These are phyloP conservation scores for Copromyces sp. DNA, from an alignment of 495 filamentous ascomycete species.

Conservation along the genomic window DNA sequence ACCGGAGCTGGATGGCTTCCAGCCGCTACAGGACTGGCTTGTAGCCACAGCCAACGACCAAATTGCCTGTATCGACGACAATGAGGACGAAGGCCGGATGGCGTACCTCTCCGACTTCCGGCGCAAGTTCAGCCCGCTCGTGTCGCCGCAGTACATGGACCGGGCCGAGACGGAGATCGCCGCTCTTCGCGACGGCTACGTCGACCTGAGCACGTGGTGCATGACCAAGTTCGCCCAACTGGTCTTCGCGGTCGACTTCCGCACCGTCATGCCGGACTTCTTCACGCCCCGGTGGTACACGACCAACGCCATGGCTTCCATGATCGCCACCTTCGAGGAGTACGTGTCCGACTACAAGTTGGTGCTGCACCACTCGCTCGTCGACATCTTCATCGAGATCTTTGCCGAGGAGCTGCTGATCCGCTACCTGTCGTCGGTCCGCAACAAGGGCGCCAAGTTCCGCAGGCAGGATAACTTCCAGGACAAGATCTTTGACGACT, in stretches of 20 bases:
- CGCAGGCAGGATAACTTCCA: conserved; percentile 70
- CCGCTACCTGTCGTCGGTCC: conserved; percentile 72
- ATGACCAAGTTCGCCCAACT: conserved; percentile 72
- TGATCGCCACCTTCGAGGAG: conserved; percentile 86
- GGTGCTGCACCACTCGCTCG: conserved; percentile 72
- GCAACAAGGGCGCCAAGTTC: conserved; percentile 88
- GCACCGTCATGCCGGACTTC: conserved; percentile 68
- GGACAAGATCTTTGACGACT: conserved; percentile 83
- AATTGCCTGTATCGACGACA: conserved; percentile 92
- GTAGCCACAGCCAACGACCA: conserved; percentile 98
- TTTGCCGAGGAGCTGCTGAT: conserved; percentile 81
- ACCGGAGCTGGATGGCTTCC: conserved; percentile 63
- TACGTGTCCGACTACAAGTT: conserved; percentile 78
- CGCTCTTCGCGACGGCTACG: conserved; percentile 73
- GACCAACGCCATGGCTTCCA: conserved; percentile 72
- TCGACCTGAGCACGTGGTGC: conserved; percentile 86
- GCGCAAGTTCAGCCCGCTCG: conserved; percentile 63
- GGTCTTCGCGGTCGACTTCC: conserved; percentile 83
- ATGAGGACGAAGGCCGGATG: conserved; percentile 54
- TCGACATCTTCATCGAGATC: conserved; percentile 85
- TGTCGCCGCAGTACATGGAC: conserved; percentile 70
- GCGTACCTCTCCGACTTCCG: conserved; percentile 77
- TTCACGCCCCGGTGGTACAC: conserved; percentile 87
- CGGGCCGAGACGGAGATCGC: conserved; percentile 61
- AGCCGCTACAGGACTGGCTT: conserved; percentile 82